phyloP scores from a whole-genome alignment of 2,329 filamentous ascomycete species.

The Fusarium sterilihyphosum region DNA sequence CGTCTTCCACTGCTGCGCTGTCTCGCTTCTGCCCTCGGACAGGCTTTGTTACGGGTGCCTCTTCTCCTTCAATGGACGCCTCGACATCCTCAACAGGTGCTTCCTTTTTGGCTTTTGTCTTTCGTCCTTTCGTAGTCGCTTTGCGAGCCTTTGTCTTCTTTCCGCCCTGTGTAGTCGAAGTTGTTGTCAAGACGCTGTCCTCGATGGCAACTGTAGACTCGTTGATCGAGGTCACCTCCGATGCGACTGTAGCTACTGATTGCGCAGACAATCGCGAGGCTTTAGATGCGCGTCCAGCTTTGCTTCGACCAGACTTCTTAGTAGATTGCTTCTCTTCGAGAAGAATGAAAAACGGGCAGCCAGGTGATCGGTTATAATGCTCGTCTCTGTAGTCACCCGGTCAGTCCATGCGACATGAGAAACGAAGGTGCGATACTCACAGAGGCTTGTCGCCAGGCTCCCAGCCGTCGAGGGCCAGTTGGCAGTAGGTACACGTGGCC shows the following conservation, averaged over 20 bases:
- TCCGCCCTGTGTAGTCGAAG: constrained; percentile 65
- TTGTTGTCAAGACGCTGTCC: constrained; percentile 68
- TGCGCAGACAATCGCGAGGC: constrained; percentile 72
- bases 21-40: constrained; percentile 69
- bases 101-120: constrained; percentile 61
- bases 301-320: constrained; percentile 67
- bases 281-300: constrained; percentile 70
- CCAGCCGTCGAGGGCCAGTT: constrained; percentile 91
- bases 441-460: constrained; percentile 90
- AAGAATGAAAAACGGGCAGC: constrained; percentile 85
- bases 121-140: constrained; percentile 42
- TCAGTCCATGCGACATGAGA: constrained; percentile 35
- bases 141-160: constrained; percentile 71
- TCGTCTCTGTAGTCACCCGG: constrained; percentile 70
- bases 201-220: constrained; percentile 62
- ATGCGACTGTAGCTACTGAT: constrained; percentile 61
- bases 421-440: constrained; percentile 58
- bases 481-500: constrained; percentile 91
- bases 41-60: constrained; percentile 47
- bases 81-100: constrained; percentile 58
- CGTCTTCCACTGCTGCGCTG: constrained; percentile 68
- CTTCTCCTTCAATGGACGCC: constrained; percentile 34
- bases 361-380: constrained; percentile 80
- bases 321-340: constrained; percentile 63
- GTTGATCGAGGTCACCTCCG: constrained; percentile 59